Base-by-base conservation (phyloP, 2,329 filamentous ascomycete species). In the Talaromyces verruculosus region DNA sequence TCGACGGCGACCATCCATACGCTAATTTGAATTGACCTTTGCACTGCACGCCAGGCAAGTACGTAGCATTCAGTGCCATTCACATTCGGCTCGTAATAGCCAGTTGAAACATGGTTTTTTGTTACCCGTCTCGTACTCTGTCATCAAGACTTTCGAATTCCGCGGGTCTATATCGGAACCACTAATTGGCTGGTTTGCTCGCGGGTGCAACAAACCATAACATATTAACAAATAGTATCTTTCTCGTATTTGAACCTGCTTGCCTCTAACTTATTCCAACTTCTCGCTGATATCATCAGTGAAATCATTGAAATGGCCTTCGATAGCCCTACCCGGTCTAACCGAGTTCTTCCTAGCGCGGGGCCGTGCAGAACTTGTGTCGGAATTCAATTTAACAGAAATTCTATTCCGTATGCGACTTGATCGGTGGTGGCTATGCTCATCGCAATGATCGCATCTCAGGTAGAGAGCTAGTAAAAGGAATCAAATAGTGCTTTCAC, bases 341-440 rank as follows among this genome's bases (percentile, higher is more conserved):
- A 35, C 30, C n/a, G n/a, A 57, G 33, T 57, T 25, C 33, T 22
- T 39, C 19, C 41, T 41, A 62, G 33, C 47, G 61, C 47, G 35
- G 61, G 61, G 37, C 61, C 61, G 35, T 30, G 47, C 35, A 25
- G 35, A 33, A 33, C 15, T 55, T 30, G 35, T 63, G 53, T 22
- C 53, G 53, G 53, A 57, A 57, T 57, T 57, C 5, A 57, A 57
- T 22, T 22, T 13, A 57, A 17, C 33, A 37, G 30, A 57, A 37
- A 37, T 22, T 57, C 53, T n/a, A 41, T 2, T 41, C 33, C 33
- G 33, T 35, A 15, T 13, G 15, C 25, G 33, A 41, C 30, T 35
- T 62, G 35, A n/a, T 28, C 5, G 35, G 33, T 47, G 59, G 61
- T 63, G 61, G 61, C 61, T 63, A 63, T 63, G 61, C 47, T 43